phyloP scores from a whole-genome alignment of 1,284 basidiomycete species.

The Boletus sp. region DNA sequence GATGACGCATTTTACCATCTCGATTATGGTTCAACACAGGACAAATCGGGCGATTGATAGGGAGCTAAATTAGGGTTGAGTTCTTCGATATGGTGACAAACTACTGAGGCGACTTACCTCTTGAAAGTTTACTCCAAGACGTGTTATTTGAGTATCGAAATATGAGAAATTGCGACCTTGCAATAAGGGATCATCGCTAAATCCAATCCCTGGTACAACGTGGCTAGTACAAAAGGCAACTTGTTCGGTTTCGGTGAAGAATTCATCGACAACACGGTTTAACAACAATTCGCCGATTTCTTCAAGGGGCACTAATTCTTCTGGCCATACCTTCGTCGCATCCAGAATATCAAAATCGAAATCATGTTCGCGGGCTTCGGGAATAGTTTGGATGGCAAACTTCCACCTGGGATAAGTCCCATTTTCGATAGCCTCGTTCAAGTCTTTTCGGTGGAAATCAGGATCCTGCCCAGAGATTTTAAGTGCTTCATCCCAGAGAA shows the following conservation, averaged over 20 bases:
- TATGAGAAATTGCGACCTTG: conserved; percentile 83
- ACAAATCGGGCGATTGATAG: conserved; percentile 80
- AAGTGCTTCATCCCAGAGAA: conserved; percentile 85
- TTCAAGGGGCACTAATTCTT: conserved; percentile 71
- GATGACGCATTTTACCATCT: conserved; percentile 59
- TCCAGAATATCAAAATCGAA: conserved; percentile 85
- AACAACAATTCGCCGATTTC: conserved; percentile 74
- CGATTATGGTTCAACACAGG: conserved; percentile 73
- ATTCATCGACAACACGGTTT: conserved; percentile 67
- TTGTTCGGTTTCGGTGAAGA: conserved; percentile 81
- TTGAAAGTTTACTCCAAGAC: conserved; percentile 72
- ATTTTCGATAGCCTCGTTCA: conserved; percentile 70
- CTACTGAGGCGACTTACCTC: conserved; percentile 36
- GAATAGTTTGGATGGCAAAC: conserved; percentile 72
- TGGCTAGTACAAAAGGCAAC: conserved; percentile 81
- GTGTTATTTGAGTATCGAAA: conserved; percentile 74
- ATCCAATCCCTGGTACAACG: conserved; percentile 78
- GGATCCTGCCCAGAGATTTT: conserved; percentile 80
- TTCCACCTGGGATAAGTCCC: conserved; percentile 72
- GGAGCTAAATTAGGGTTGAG: conserved; percentile 47
- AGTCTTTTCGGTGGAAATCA: conserved; percentile 78
- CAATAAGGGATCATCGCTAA: conserved; percentile 79
- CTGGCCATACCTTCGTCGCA: conserved; percentile 81
- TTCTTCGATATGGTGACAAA: not conserved
- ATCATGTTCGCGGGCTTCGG: conserved; percentile 61